Conservation (phyloP, 1,284 basidiomycete species). For the Rhizoctonia solani region DNA sequence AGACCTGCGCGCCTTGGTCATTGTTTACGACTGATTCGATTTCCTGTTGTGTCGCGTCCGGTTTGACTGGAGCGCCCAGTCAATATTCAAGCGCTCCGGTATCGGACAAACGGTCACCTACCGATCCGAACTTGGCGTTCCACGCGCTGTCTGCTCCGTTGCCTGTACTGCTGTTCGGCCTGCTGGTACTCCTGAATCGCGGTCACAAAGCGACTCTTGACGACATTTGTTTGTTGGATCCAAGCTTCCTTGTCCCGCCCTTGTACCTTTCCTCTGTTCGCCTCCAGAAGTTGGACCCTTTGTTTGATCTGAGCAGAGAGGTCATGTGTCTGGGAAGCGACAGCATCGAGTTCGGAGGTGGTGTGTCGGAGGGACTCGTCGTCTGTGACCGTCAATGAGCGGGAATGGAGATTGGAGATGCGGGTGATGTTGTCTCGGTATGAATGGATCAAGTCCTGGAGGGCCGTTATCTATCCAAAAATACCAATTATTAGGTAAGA, state of each 20-base stretch:
- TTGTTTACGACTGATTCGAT: slow-evolving; percentile 78
- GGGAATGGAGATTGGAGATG: slow-evolving; percentile 38
- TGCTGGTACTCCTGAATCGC: slow-evolving; percentile 38
- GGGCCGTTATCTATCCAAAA: slow-evolving; percentile 33
- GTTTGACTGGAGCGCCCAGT: slow-evolving; percentile 68
- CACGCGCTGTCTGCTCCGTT: slow-evolving; percentile 28
- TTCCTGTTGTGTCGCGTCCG: slow-evolving; percentile 85
- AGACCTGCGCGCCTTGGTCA: slow-evolving; percentile 76
- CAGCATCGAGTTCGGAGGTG: slow-evolving; percentile 32
- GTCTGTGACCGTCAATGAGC: slow-evolving; percentile 36
- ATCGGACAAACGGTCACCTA: background rate
- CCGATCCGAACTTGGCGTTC: slow-evolving; percentile 38
- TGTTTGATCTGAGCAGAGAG: slow-evolving; percentile 25
- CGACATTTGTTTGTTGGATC: slow-evolving; percentile 31
- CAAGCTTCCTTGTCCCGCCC: slow-evolving; percentile 17
- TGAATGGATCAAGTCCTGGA: slow-evolving; percentile 31
- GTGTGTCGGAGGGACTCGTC: slow-evolving; percentile 34
- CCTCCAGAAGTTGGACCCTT: slow-evolving; percentile 16
- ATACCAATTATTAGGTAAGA: background rate
- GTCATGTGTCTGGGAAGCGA: slow-evolving; percentile 13
- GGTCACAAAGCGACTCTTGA: slow-evolving; percentile 35
- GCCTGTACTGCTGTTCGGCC: slow-evolving; percentile 27
- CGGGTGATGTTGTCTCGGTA: slow-evolving; percentile 35
- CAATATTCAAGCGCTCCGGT: background rate
- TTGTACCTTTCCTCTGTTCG: slow-evolving; percentile 10